These are phyloP conservation scores for Theileria equi DNA, from an alignment of 169 alveolate genomes.

Conservation along the genomic window DNA sequence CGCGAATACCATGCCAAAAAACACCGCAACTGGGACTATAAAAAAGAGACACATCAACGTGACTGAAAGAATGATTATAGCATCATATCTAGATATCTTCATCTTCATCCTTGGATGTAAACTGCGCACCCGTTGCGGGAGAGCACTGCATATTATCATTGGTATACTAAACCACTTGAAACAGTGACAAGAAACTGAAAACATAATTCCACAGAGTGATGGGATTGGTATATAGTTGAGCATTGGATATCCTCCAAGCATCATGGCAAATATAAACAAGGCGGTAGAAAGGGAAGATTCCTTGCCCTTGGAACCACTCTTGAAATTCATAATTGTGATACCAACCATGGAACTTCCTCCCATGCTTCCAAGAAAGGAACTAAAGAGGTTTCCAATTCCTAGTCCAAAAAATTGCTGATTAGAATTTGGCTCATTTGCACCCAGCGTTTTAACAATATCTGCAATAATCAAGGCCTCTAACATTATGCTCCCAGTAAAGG, in stretches of 20 bases:
- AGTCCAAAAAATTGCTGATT: slow-evolving; percentile 75
- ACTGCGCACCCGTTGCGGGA: slow-evolving; percentile 71
- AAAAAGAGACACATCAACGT: slow-evolving; percentile 71
- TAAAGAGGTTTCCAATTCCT: slow-evolving; percentile 68
- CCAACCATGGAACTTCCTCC: slow-evolving; percentile 83
- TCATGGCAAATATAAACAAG: slow-evolving; percentile 63
- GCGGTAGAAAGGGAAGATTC: slow-evolving; percentile 74
- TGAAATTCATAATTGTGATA: slow-evolving; percentile 73
- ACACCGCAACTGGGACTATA: slow-evolving; percentile 74
- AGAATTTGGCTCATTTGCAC: slow-evolving; percentile 71
- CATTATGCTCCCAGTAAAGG: slow-evolving; percentile 63
- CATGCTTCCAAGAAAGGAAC: slow-evolving; percentile 72
- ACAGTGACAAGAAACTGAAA: slow-evolving; percentile 75
- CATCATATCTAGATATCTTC: slow-evolving; percentile 78
- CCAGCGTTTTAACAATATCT: slow-evolving; percentile 73
- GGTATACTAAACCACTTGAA: slow-evolving; percentile 83
- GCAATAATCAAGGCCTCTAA: slow-evolving; percentile 74
- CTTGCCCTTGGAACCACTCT: slow-evolving; percentile 78
- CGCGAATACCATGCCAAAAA: slow-evolving; percentile 73
- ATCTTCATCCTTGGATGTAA: slow-evolving; percentile 73
- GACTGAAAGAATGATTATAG: slow-evolving; percentile 75
- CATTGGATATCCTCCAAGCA: slow-evolving; percentile 72
- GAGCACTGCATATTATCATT: slow-evolving; percentile 72
- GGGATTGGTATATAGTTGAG: slow-evolving; percentile 79
- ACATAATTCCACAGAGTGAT: slow-evolving; percentile 77